Conservation (phyloP, 116 monocot genomes). For the Thalassia testudinum region DNA sequence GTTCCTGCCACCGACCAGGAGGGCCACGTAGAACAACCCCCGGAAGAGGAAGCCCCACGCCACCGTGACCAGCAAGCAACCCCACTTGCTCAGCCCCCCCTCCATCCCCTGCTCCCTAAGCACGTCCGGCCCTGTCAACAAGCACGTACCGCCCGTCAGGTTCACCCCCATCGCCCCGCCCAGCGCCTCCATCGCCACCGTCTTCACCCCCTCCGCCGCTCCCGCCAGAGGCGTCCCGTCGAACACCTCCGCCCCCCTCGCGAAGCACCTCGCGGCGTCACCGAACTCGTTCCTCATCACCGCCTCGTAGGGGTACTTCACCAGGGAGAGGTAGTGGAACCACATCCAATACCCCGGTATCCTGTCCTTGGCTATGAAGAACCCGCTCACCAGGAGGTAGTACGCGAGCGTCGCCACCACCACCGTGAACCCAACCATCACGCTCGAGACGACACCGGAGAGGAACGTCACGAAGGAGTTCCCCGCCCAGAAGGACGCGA, state of each 20-base stretch:
- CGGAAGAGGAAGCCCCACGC: slow-evolving; percentile 80
- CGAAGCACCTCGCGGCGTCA: slow-evolving; percentile 28
- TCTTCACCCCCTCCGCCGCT: slow-evolving; percentile 14
- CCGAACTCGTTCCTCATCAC: slow-evolving; percentile 57
- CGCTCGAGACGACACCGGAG: slow-evolving; percentile 41
- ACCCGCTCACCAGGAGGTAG: slow-evolving; percentile 57
- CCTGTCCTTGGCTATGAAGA: slow-evolving; percentile 45
- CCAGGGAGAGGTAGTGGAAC: slow-evolving; percentile 68
- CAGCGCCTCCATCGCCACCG: slow-evolving; percentile 23
- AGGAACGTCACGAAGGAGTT: slow-evolving; percentile 66
- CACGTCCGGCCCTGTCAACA: slow-evolving; percentile 38
- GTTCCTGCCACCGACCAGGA: slow-evolving; percentile 63
- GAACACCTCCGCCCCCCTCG: slow-evolving; percentile 42
- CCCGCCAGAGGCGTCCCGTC: slow-evolving; percentile 31
- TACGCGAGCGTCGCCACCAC: slow-evolving; percentile 51
- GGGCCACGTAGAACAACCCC: slow-evolving; percentile 47
- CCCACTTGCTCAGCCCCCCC: slow-evolving; percentile 71
- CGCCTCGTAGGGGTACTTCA: slow-evolving; percentile 61
- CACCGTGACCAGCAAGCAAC: slow-evolving; percentile 33
- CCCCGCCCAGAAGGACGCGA: slow-evolving; percentile 61
- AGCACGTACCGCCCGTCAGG: slow-evolving; percentile 24
- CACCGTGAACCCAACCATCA: slow-evolving; percentile 41
- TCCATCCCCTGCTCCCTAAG: slow-evolving; percentile 33
- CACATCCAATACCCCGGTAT: slow-evolving; percentile 67
- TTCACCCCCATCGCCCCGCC: slow-evolving; percentile 20